Evolutionary conservation across 164 flowering plant genomes (phyloP).

Genomic region (Litsea cubeba): DNA sequence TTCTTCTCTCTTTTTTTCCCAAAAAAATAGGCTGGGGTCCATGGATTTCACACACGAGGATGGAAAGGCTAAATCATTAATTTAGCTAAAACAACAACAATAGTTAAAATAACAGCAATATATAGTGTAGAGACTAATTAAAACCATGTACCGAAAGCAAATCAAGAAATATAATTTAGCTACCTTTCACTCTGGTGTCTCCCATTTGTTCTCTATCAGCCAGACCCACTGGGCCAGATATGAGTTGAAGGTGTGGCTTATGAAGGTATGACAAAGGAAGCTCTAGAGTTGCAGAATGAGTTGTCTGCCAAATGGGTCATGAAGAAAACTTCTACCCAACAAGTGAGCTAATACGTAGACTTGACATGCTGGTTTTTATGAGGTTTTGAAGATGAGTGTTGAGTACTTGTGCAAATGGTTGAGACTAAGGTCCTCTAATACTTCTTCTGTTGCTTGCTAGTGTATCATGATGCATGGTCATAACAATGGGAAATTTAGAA

Average conservation of each 20-base stretch:
- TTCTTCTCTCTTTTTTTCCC: too few species aligned
- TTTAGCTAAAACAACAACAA: too few species aligned
- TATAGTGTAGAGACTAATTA: too few species aligned
- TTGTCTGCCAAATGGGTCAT: constrained; percentile 64
- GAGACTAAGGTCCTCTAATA: background rate
- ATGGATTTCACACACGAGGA: too few species aligned
- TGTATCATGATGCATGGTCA: background rate
- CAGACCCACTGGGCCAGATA: too few species aligned
- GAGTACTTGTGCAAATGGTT: background rate
- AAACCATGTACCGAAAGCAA: too few species aligned
- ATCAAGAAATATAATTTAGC: too few species aligned
- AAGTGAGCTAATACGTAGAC: constrained; percentile 48
- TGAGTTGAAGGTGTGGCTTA: constrained; percentile 69
- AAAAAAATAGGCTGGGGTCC: too few species aligned
- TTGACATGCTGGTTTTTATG: background rate
- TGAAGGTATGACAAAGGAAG: constrained; percentile 75
- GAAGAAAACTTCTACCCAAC: constrained; percentile 59
- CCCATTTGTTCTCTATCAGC: too few species aligned
- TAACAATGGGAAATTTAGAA: background rate
- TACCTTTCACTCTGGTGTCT: too few species aligned
- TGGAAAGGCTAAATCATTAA: too few species aligned
- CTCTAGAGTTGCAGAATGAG: constrained; percentile 62
- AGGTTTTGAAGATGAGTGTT: constrained; percentile 2
- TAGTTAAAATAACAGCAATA: too few species aligned
- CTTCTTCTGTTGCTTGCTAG: background rate